These are phyloP conservation scores for Akanthomyces dipterigenus DNA, from an alignment of 2,329 filamentous ascomycete genomes.

Conservation along the genomic window DNA sequence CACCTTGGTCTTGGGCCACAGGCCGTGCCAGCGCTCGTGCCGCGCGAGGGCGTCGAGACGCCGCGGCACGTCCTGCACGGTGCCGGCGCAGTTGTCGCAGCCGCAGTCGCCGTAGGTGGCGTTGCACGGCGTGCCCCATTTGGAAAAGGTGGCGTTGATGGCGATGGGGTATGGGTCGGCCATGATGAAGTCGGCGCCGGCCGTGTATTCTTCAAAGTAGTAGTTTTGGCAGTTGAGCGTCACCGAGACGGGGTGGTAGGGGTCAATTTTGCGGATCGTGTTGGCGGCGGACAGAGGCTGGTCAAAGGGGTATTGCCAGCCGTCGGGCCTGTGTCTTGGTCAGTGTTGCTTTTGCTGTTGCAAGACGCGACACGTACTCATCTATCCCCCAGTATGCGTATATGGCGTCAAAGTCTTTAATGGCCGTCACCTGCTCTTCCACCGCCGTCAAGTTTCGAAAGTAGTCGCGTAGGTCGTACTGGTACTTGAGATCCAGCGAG, in stretches of 20 bases:
- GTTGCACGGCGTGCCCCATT: constrained; percentile 52
- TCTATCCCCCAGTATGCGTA: constrained; percentile 41
- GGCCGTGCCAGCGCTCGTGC: constrained; percentile 35
- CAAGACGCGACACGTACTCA: constrained; percentile 26
- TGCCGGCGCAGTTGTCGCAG: constrained; percentile 52
- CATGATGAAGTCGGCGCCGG: constrained; percentile 52
- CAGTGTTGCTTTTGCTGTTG: not conserved
- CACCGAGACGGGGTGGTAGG: constrained; percentile 54
- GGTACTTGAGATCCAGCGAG: constrained; percentile 30
- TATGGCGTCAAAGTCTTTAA: constrained; percentile 32
- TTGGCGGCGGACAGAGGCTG: constrained; percentile 35
- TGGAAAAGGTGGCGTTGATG: constrained; percentile 46
- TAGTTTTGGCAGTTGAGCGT: constrained; percentile 58
- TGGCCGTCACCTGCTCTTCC: constrained; percentile 30
- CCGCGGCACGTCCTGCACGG: constrained; percentile 42
- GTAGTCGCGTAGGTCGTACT: constrained; percentile 39
- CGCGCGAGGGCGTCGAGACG: constrained; percentile 32
- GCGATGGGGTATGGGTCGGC: constrained; percentile 54
- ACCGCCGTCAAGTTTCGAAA: constrained; percentile 38
- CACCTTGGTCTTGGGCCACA: constrained; percentile 36
- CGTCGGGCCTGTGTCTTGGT: constrained; percentile 37
- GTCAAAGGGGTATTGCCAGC: constrained; percentile 47
- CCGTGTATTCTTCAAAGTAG: constrained; percentile 48
- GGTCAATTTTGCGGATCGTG: constrained; percentile 44
- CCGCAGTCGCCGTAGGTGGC: constrained; percentile 55